Percentiles rank a stretch among this genome's conserved stretches.
Conservation (phyloP, 495 filamentous ascomycete species). For the Penicillium samsonianum region DNA sequence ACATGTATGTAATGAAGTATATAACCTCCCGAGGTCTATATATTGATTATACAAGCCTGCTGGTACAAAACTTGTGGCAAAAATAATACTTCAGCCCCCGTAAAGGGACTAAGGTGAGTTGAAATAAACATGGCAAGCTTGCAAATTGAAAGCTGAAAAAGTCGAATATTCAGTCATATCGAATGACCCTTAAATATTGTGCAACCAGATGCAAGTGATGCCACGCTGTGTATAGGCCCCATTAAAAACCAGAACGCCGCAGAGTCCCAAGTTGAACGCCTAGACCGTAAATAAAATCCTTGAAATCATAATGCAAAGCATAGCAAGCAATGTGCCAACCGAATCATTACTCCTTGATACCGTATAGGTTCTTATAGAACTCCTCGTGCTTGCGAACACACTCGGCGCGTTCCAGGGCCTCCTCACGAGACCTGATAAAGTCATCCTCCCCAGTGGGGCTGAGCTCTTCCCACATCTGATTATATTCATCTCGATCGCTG, state of each 20-base stretch:
- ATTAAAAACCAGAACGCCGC: background rate
- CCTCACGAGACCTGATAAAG: slow-evolving; percentile 67
- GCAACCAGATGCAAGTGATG: background rate
- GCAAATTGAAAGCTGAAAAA: background rate
- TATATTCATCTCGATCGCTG: slow-evolving; percentile 59
- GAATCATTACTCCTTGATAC: background rate
- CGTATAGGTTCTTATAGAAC: slow-evolving; percentile 9
- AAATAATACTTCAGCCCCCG: background rate
- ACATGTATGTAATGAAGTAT: too few relatives aligned
- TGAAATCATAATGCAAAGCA: slow-evolving; percentile 2
- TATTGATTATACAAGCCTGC: background rate
- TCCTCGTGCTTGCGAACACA: slow-evolving; percentile 11
- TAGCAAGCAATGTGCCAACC: background rate
- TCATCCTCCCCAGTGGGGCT: slow-evolving; percentile 88
- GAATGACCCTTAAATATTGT: background rate
- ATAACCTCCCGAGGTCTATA: background rate
- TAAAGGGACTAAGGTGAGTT: background rate
- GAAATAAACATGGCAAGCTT: background rate
- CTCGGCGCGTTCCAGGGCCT: slow-evolving; percentile 58
- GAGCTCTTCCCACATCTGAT: slow-evolving; percentile 75
- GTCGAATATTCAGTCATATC: background rate
- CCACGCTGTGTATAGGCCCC: background rate
- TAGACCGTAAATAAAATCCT: background rate
- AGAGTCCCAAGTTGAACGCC: background rate
- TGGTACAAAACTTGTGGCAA: background rate